Evolutionary conservation across 176 grass and related monocot genomes (phyloP), one percentile per base, ranked within the genome.

Genomic region (Oryza meyeriana): DNA sequence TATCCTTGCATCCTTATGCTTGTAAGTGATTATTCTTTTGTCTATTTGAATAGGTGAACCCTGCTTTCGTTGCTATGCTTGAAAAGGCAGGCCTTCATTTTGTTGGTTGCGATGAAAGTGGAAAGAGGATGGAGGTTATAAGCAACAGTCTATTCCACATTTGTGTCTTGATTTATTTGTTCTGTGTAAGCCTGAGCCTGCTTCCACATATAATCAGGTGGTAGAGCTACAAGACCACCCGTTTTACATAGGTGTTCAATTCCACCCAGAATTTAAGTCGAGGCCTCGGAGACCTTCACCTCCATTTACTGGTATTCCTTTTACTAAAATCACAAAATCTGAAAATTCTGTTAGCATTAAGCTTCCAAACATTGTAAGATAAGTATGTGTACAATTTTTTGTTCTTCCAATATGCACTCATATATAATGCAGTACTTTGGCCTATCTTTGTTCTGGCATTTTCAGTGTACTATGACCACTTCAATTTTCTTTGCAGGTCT

Each of bases 221-320:
- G 81, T 95, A 78, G 96, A 99, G 83, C 87, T 95, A 69, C 91
- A 41, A 39, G 77, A 71, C 74, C 96, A 99, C 66, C 90, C 91
- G 13, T 99, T 88, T 18, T 99, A 99, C 59, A 59, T 99, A 31
- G 96, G 96, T 36, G 93, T 95, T 69, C 96, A 99, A 82, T 99
- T 91, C 77, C 93, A 99, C 83, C 96, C 96, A 4, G 93, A 99
- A 64, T 99, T 99, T 80, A 99, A 99, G 74, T 95, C 93, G 13
- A 99, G 91, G 76, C 91, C 93, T 77, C 79, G 88, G 84, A 93
- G 78, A 73, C 91, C 96, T 78, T 95, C 96, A 5, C 88, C 96
- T 87, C 90, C 92, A 61, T 95, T 99, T 90, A 81, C 89, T 47
- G 96, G 96, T 98, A 67, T 2, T 22, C 26, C 39, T 55, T 59